Evolutionary conservation across 768 basidiomycete species (phyloP).

Genomic region (Trametopsis cervina): DNA sequence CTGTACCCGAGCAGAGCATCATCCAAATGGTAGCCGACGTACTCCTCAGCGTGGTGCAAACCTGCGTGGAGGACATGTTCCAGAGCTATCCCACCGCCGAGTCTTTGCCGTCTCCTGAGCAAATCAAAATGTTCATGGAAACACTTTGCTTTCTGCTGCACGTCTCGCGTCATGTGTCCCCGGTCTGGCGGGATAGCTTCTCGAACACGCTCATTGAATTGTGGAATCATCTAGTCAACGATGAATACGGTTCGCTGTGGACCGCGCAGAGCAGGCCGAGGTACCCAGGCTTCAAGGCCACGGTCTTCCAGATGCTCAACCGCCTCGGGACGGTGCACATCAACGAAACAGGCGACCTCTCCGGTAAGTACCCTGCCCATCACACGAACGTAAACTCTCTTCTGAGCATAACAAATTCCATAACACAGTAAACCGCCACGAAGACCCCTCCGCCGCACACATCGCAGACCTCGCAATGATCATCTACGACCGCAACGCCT

Average conservation of each 20-base stretch:
- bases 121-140: background rate
- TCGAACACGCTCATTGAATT: background rate
- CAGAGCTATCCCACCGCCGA: background rate
- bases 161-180: background rate
- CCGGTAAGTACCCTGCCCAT: background rate
- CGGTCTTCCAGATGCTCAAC: background rate
- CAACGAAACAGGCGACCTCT: background rate
- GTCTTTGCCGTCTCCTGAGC: background rate
- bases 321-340: background rate
- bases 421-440: background rate
- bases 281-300: background rate
- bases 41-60: background rate
- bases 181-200: background rate
- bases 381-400: no score
- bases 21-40: background rate
- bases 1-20: background rate
- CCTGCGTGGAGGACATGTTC: background rate
- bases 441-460: background rate
- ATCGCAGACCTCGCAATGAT: background rate
- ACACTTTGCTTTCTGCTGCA: background rate
- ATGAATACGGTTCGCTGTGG: background rate
- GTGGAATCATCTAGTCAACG: background rate
- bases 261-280: background rate
- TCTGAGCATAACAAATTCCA: background rate
- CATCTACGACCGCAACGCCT: background rate